Evolutionary conservation across 208 protist species (phyloP).

Genomic region (Novymonas esmeraldas): DNA sequence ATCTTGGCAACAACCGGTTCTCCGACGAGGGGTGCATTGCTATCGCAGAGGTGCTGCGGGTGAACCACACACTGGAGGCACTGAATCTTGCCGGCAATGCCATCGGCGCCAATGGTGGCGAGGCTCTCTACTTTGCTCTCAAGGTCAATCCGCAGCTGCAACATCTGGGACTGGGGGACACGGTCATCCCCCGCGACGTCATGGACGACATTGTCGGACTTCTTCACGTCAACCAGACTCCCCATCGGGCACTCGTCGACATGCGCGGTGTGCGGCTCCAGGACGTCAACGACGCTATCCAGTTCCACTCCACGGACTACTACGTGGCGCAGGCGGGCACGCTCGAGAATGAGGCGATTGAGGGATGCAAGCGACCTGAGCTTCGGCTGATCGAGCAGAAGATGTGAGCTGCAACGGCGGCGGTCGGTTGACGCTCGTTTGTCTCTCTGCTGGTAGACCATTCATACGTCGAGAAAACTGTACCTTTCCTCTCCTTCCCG

Average conservation of each 20-base stretch:
- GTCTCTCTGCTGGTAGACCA: slow-evolving; percentile 11
- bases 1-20: slow-evolving; percentile 81
- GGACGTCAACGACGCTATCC: slow-evolving; percentile 55
- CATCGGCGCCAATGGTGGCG: slow-evolving; percentile 68
- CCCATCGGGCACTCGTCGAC: slow-evolving; percentile 46
- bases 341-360: slow-evolving; percentile 54
- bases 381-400: slow-evolving; percentile 37
- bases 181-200: slow-evolving; percentile 58
- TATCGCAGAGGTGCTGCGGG: slow-evolving; percentile 78
- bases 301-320: slow-evolving; percentile 85
- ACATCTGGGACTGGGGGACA: slow-evolving; percentile 58
- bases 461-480: too few species aligned
- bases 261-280: slow-evolving; percentile 57
- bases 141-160: slow-evolving; percentile 83
- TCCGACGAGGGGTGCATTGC: slow-evolving; percentile 70
- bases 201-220: slow-evolving; percentile 76
- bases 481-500: too few species aligned
- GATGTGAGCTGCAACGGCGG: not conserved
- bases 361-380: slow-evolving; percentile 35
- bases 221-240: slow-evolving; percentile 83
- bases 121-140: slow-evolving; percentile 74
- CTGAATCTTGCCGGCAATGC: slow-evolving; percentile 78
- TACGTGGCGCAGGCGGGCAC: slow-evolving; percentile 50
- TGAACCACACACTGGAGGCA: slow-evolving; percentile 71
- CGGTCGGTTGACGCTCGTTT: not conserved